These are phyloP conservation scores for Abrus precatorius DNA, from an alignment of 306 rosid species.

Conservation along the genomic window DNA sequence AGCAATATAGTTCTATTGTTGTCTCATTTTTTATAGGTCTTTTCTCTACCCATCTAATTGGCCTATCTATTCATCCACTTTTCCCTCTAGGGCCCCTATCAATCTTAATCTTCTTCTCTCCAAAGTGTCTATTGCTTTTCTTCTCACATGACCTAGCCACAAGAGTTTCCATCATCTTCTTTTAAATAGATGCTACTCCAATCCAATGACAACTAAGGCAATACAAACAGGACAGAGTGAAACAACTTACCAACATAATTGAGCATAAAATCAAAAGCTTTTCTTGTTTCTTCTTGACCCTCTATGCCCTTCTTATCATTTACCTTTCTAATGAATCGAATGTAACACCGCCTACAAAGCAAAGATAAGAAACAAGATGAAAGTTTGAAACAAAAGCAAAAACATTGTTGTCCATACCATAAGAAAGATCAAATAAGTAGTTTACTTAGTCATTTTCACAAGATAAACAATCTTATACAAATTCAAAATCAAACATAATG, in stretches of 20 bases:
- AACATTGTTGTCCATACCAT: neutral
- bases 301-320: constrained; percentile 89
- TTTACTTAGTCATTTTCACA: constrained; percentile 29
- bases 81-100: neutral
- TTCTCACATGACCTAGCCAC: constrained; percentile 13
- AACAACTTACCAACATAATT: constrained; percentile 80
- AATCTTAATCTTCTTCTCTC: neutral
- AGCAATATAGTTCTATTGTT: constrained; percentile 16
- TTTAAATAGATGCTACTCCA: constrained; percentile 30
- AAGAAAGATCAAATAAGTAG: constrained; percentile 17
- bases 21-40: constrained; percentile 1
- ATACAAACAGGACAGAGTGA: constrained; percentile 34
- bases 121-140: constrained; percentile 1
- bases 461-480: constrained; percentile 27
- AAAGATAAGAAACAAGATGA: constrained; percentile 44
- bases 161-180: constrained; percentile 21
- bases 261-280: constrained; percentile 98
- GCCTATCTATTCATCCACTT: neutral
- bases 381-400: constrained; percentile 19
- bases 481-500: constrained; percentile 13
- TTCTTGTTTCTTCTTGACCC: constrained; percentile 98
- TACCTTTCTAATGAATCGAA: constrained; percentile 86
- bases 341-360: constrained; percentile 85
- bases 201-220: constrained; percentile 23
- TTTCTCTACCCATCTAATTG: constrained; percentile 5